These are phyloP conservation scores for Leccinellum luteum DNA, from an alignment of 768 basidiomycete species.

Conservation along the genomic window DNA sequence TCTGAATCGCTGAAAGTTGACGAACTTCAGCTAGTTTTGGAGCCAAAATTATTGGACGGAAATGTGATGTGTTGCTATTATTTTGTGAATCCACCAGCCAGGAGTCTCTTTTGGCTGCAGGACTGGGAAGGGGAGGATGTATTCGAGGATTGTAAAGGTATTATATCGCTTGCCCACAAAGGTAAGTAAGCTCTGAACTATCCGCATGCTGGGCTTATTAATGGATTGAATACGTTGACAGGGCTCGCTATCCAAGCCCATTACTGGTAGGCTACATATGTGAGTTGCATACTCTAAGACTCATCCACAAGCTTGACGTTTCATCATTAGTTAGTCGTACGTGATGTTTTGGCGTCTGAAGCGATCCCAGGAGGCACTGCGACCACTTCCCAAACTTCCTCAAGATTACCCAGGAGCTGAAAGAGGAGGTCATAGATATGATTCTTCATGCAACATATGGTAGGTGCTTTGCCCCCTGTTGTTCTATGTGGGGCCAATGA, in stretches of 20 bases:
- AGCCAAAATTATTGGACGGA: slow-evolving; percentile 36
- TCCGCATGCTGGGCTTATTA: too few relatives aligned
- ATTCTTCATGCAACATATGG: slow-evolving; percentile 28
- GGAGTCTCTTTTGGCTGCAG: slow-evolving; percentile 56
- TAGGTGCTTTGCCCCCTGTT: not conserved
- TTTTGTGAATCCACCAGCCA: slow-evolving; percentile 45
- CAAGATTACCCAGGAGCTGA: slow-evolving; percentile 21
- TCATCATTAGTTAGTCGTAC: not conserved
- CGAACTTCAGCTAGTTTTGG: slow-evolving; percentile 45
- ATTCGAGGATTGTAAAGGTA: slow-evolving; percentile 22
- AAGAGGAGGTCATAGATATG: slow-evolving; percentile 23
- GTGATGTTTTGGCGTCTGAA: not conserved
- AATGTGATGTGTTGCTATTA: slow-evolving; percentile 45
- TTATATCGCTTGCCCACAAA: slow-evolving; percentile 22
- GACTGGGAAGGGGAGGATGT: slow-evolving; percentile 35
- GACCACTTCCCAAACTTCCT: slow-evolving; percentile 28
- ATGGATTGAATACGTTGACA: slow-evolving; percentile 3
- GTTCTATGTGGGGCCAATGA: not conserved
- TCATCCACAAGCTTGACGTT: slow-evolving; percentile 6
- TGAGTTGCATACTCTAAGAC: not conserved
- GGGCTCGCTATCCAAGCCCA: slow-evolving; percentile 35
- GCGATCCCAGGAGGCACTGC: slow-evolving; percentile 26
- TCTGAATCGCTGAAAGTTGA: slow-evolving; percentile 24
- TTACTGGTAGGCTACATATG: slow-evolving; percentile 33
- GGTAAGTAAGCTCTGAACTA: slow-evolving; percentile 7